Base-by-base conservation (phyloP, 495 filamentous ascomycete genomes). In the Apiosordaria backusii region DNA sequence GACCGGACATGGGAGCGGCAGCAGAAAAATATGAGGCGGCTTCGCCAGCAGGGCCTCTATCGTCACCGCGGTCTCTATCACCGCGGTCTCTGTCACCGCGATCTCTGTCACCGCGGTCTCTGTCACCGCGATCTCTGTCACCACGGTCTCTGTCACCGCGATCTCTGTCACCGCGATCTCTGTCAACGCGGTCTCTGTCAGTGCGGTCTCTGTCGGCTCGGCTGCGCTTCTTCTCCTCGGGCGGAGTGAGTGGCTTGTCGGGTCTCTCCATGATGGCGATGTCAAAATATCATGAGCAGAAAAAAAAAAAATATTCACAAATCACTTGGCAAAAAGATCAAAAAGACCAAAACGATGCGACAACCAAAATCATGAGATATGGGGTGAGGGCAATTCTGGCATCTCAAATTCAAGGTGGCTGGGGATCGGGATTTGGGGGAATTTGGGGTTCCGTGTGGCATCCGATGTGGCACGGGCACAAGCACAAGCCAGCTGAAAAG, bases 331-430 rank as follows among this genome's bases (percentile, higher is more conserved):
- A 22, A 1, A 23, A 21, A 21, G n/a, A 55, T 55, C 52, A 55
- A 55, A 18, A 55, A 21, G 52, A 55, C 18, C 52, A 55, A 19
- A 23, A 55, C 35, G 35, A 45, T 45, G 52, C 52, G 21, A 55
- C n/a, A 22, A 1, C n/a, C 4, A 5, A 55, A 19, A 55, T 15
- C 52, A 55, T 55, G 52, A 55, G 9, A 22, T 55, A 6, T 55
- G n/a, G 18, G 52, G 52, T 55, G 19, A 55, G 52, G 22, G 52
- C n/a, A 19, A 55, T 55, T 55, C 21, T 55, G 52, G n/a, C 4
- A 55, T 45, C 35, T 45, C 35, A 45, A 45, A 45, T 45, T 55
- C 22, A n/a, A 55, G 22, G 52, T 55, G 52, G 52, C 52, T 55
- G 52, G 52, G 52, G 18, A 18, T 19, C 35, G 35, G 35, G 35